A percentile compares a stretch with the other conserved stretches of the same genome.
These are phyloP conservation scores for Trichoderma guizhouense DNA, from an alignment of 2,329 filamentous ascomycete genomes.

Conservation along the genomic window DNA sequence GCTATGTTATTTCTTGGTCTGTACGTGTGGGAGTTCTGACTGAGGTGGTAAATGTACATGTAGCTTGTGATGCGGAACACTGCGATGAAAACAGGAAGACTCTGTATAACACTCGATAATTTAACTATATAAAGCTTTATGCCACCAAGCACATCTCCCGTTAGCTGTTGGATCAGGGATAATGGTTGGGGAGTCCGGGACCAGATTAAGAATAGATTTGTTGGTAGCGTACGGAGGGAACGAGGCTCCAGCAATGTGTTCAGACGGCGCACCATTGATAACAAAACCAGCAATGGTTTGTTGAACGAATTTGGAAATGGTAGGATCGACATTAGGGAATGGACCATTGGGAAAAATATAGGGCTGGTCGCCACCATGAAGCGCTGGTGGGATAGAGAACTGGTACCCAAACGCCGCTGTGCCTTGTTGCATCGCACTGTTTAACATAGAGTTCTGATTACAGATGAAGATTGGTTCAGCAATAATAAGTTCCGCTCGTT, in stretches of 20 bases:
- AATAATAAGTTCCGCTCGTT: neutral
- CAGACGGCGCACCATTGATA: neutral
- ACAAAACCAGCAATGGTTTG: neutral
- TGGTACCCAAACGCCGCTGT: neutral
- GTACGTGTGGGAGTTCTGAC: too few relatives aligned
- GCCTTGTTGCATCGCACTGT: neutral
- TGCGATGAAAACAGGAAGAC: too few relatives aligned
- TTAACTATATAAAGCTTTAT: neutral
- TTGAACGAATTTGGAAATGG: neutral
- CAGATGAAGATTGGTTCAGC: neutral
- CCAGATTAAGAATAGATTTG: neutral
- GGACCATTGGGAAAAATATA: neutral
- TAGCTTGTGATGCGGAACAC: too few relatives aligned
- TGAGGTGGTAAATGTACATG: too few relatives aligned
- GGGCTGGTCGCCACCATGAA: neutral
- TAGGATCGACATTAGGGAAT: neutral
- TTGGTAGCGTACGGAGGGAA: neutral
- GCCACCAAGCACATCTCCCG: neutral
- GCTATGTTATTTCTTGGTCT: too few relatives aligned
- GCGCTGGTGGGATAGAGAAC: neutral
- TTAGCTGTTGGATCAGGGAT: neutral
- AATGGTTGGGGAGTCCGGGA: neutral
- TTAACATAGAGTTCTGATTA: neutral
- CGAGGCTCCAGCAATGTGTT: neutral
- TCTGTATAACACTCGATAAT: neutral